These are phyloP conservation scores for Scheffersomyces parashehatae DNA, from an alignment of 1,139 yeast species.

Conservation along the genomic window DNA sequence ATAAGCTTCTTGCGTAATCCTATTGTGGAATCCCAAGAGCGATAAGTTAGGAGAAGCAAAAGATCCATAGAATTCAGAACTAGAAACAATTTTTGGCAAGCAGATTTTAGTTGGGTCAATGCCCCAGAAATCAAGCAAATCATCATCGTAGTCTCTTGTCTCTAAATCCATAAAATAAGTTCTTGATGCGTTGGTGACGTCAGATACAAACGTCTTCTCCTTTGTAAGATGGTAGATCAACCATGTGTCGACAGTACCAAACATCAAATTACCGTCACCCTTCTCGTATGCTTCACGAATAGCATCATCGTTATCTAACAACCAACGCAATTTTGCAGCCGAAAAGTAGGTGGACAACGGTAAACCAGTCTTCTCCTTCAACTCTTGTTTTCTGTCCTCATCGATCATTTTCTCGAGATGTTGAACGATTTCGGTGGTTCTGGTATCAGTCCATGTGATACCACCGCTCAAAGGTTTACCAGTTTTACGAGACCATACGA, in stretches of 20 bases:
- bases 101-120: constrained; percentile 69
- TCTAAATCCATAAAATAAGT: constrained; percentile 88
- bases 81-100: constrained; percentile 79
- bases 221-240: constrained; percentile 81
- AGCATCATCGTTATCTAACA: constrained; percentile 74
- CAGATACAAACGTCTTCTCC: constrained; percentile 73
- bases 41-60: constrained; percentile 60
- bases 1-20: constrained; percentile 52
- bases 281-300: constrained; percentile 70
- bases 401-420: constrained; percentile 60
- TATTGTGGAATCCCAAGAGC: constrained; percentile 51
- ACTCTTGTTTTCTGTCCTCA: constrained; percentile 57
- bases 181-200: constrained; percentile 88
- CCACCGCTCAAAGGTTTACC: constrained; percentile 86
- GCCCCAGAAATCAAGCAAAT: constrained; percentile 74
- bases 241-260: constrained; percentile 97
- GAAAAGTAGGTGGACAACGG: constrained; percentile 91
- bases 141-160: constrained; percentile 74
- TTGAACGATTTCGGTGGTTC: constrained; percentile 75
- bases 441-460: constrained; percentile 94
- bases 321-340: constrained; percentile 88
- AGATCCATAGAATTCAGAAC: constrained; percentile 78
- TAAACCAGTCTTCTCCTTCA: constrained; percentile 74
- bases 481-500: constrained; percentile 83
- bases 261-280: constrained; percentile 75